phyloP scores from a whole-genome alignment of 2,329 filamentous ascomycete species.

The Monilinia vaccinii-corymbosi region DNA sequence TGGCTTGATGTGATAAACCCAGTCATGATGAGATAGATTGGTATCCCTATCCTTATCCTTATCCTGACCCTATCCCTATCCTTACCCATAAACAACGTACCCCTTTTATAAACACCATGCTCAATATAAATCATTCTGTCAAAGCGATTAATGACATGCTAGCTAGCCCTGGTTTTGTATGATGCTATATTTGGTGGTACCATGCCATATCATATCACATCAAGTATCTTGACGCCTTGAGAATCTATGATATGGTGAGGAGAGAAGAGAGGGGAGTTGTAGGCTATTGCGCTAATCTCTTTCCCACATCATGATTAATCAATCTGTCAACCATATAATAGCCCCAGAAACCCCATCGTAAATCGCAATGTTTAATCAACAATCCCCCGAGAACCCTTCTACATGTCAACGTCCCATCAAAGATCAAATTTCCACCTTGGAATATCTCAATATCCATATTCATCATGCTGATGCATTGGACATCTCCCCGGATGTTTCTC shows the following conservation, averaged over 20 bases:
- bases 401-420: not conserved
- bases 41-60: not conserved
- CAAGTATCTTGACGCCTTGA: not conserved
- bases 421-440: not conserved
- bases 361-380: constrained; percentile 54
- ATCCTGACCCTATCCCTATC: not conserved
- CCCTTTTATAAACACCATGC: not conserved
- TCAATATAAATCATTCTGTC: not conserved
- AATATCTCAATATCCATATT: constrained; percentile 6
- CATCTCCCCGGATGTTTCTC: constrained; percentile 52
- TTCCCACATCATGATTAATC: not conserved
- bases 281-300: not conserved
- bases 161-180: not conserved
- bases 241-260: not conserved
- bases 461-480: constrained; percentile 52
- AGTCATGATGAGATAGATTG: not conserved
- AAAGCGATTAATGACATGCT: not conserved
- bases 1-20: not conserved
- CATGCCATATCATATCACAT: not conserved
- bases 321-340: not conserved
- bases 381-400: constrained; percentile 33
- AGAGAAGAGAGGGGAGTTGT: too few species aligned
- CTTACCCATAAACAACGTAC: not conserved
- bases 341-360: too few species aligned
- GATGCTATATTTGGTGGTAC: not conserved